Percentiles rank a stretch among this genome's conserved stretches.
Conservation (phyloP, 306 rosid genomes). For the Cucumis hystrix region DNA sequence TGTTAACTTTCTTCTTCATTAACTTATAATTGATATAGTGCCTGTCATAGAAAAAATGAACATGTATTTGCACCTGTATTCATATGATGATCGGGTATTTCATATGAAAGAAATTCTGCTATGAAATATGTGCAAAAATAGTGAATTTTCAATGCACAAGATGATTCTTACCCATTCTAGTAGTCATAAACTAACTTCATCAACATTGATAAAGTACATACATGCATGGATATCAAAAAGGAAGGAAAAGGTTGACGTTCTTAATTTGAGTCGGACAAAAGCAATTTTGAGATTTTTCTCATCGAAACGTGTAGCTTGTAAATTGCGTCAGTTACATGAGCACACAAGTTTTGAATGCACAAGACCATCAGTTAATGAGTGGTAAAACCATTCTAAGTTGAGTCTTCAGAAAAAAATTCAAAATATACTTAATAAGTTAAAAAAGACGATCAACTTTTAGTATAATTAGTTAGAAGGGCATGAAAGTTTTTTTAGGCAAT, state of each 20-base stretch:
- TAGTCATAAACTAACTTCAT: not conserved
- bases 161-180: not conserved
- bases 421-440: not conserved
- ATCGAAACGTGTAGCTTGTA: not conserved
- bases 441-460: not conserved
- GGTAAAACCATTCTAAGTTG: not conserved
- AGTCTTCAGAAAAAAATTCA: not conserved
- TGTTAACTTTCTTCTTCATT: constrained; percentile 71
- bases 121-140: not conserved
- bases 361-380: not conserved
- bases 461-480: not conserved
- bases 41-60: constrained; percentile 24
- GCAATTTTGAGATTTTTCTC: not conserved
- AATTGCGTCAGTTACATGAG: not conserved
- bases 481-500: not conserved
- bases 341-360: not conserved
- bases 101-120: not conserved
- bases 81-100: not conserved
- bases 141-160: not conserved
- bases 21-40: constrained; percentile 63
- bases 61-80: not conserved
- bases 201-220: not conserved
- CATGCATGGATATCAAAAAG: not conserved
- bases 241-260: not conserved
- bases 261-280: not conserved